Conservation (phyloP, 306 rosid genomes). For the Amphicarpaea edgeworthii region DNA sequence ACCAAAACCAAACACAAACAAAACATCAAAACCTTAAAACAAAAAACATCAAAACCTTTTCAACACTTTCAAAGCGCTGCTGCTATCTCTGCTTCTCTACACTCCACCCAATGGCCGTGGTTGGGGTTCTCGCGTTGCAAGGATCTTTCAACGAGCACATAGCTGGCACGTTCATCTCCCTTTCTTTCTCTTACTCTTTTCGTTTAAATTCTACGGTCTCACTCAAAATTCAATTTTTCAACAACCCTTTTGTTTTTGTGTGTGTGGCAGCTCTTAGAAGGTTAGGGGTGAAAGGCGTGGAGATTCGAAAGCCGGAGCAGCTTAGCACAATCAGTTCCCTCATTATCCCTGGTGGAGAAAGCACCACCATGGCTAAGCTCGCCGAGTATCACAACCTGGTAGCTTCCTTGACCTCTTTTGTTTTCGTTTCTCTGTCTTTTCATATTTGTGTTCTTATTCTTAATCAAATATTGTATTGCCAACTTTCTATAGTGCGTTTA, state of each 20-base stretch:
- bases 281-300: slow-evolving; percentile 86
- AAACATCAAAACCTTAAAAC: neutral
- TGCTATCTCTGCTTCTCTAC: neutral
- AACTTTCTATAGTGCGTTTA: too few relatives aligned
- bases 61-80: neutral
- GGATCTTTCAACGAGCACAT: slow-evolving; percentile 97
- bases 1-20: slow-evolving; percentile 17
- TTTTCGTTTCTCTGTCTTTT: neutral
- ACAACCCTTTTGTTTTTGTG: neutral
- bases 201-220: neutral
- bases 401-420: neutral
- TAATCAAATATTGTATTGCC: neutral
- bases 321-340: slow-evolving; percentile 74
- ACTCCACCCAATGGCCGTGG: slow-evolving; percentile 55
- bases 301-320: slow-evolving; percentile 91
- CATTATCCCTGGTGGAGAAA: slow-evolving; percentile 97
- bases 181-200: neutral
- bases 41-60: neutral
- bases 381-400: slow-evolving; percentile 91
- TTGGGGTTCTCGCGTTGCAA: slow-evolving; percentile 96
- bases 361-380: slow-evolving; percentile 98
- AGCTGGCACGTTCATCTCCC: slow-evolving; percentile 57
- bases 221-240: neutral
- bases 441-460: neutral
- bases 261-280: slow-evolving; percentile 77